Conservation (phyloP, 2,329 filamentous ascomycete species). For the Colletotrichum sansevieriae region DNA sequence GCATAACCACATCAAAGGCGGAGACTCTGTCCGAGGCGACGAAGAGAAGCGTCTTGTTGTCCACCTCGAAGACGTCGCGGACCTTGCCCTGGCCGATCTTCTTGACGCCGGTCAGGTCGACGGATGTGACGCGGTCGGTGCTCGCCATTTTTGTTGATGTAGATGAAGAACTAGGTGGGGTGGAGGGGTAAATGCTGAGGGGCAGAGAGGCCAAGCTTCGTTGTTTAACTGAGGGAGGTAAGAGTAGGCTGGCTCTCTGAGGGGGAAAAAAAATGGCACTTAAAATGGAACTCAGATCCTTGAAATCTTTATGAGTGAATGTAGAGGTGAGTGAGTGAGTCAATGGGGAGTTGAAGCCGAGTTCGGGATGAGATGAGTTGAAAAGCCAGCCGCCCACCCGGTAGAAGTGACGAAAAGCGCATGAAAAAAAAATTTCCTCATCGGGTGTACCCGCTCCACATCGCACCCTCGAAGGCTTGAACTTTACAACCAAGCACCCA, state of each 20-base stretch:
- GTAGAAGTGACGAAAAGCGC: constrained; percentile 26
- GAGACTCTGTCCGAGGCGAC: constrained; percentile 92
- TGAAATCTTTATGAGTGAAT: background rate
- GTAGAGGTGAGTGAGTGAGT: constrained; percentile 29
- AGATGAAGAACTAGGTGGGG: constrained; percentile 11
- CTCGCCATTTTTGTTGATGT: constrained; percentile 25
- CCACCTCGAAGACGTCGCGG: constrained; percentile 82
- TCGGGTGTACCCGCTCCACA: constrained; percentile 37
- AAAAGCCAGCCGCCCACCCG: constrained; percentile 20
- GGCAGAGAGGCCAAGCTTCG: constrained; percentile 2
- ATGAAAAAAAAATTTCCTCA: constrained; percentile 36
- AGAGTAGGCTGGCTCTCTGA: background rate
- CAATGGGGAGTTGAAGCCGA: constrained; percentile 25
- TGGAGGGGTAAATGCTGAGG: constrained; percentile 32
- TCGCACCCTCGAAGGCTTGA: constrained; percentile 1
- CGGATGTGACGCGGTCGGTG: constrained; percentile 34
- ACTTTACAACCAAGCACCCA: constrained; percentile 12
- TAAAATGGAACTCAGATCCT: background rate
- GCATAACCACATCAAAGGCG: constrained; percentile 92
- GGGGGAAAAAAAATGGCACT: no score
- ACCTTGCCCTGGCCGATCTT: constrained; percentile 71
- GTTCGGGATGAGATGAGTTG: constrained; percentile 26
- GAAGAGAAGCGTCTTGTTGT: constrained; percentile 80
- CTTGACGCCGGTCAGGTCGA: constrained; percentile 41
- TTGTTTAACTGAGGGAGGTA: background rate